Conservation (phyloP, 768 basidiomycete genomes). For the Boletus bicolor region DNA sequence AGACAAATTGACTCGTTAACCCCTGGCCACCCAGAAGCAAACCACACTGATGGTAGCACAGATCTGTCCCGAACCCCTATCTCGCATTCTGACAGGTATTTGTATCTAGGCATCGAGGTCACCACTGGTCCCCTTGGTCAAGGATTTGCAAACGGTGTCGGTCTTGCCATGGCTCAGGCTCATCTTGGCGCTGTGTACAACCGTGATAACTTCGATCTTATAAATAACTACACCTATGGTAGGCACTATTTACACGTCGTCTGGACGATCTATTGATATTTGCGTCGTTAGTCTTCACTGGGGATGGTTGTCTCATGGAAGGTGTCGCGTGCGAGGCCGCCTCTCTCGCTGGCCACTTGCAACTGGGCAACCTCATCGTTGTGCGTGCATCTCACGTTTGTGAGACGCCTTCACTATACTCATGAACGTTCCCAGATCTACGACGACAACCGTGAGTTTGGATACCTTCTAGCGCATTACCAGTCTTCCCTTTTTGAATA, state of each 20-base stretch:
- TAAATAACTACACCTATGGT: conserved; percentile 91
- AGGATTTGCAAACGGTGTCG: conserved; percentile 90
- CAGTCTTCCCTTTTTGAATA: conserved; percentile 28
- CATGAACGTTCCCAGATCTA: conserved; percentile 57
- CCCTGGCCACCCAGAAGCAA: conserved; percentile 87
- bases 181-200: conserved; percentile 90
- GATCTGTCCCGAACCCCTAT: background rate
- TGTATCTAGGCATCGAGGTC: conserved; percentile 66
- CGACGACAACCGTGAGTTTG: conserved; percentile 85
- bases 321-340: conserved; percentile 93
- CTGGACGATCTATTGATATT: conserved; percentile 1
- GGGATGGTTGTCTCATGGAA: conserved; percentile 97
- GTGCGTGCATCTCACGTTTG: conserved; percentile 44
- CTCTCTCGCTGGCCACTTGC: conserved; percentile 89
- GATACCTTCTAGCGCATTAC: background rate
- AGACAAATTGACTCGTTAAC: conserved; percentile 88
- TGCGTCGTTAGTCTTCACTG: conserved; percentile 65
- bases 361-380: conserved; percentile 89
- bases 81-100: conserved; percentile 3
- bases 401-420: conserved; percentile 14
- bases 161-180: conserved; percentile 89
- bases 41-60: conserved; percentile 57
- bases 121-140: conserved; percentile 97
- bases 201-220: conserved; percentile 74
- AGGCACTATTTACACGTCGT: conserved; percentile 9